phyloP scores from a whole-genome alignment of 768 basidiomycete genomes.

The Hypsizygus marmoreus region DNA sequence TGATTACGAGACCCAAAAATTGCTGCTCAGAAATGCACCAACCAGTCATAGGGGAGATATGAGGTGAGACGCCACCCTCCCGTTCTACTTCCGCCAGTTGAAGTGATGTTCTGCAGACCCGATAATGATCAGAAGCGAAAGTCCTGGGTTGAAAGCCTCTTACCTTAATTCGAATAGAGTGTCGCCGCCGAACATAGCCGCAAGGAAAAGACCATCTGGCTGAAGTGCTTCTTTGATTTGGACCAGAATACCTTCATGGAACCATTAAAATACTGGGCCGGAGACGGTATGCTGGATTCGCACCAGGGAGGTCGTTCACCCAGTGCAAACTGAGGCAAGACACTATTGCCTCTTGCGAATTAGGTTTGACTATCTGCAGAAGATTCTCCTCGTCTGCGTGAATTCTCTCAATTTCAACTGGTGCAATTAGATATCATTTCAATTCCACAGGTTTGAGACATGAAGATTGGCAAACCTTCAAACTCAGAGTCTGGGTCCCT shows the following conservation, averaged over 20 bases:
- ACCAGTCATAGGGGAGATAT: constrained; percentile 98
- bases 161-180: constrained; percentile 92
- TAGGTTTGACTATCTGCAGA: constrained; percentile 59
- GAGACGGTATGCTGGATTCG: constrained; percentile 15
- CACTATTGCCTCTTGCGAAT: constrained; percentile 89
- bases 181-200: constrained; percentile 94
- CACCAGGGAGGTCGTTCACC: constrained; percentile 96
- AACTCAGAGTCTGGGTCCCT: constrained; percentile 81
- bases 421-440: constrained; percentile 8
- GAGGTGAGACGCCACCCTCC: constrained; percentile 95
- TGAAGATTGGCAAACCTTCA: constrained; percentile 55
- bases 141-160: not conserved
- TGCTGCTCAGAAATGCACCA: constrained; percentile 16
- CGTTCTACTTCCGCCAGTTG: constrained; percentile 94
- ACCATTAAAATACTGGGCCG: constrained; percentile 4
- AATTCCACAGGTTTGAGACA: constrained; percentile 2
- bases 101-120: constrained; percentile 71
- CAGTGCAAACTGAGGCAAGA: constrained; percentile 93
- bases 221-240: constrained; percentile 84
- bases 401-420: constrained; percentile 79
- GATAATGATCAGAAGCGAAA: constrained; percentile 3
- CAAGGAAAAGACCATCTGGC: constrained; percentile 94
- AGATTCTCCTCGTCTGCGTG: constrained; percentile 86
- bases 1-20: constrained; percentile 3
- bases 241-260: constrained; percentile 65